Evolutionary conservation across 345 rosid species (phyloP).

Genomic region (Erysimum cheiranthoides): DNA sequence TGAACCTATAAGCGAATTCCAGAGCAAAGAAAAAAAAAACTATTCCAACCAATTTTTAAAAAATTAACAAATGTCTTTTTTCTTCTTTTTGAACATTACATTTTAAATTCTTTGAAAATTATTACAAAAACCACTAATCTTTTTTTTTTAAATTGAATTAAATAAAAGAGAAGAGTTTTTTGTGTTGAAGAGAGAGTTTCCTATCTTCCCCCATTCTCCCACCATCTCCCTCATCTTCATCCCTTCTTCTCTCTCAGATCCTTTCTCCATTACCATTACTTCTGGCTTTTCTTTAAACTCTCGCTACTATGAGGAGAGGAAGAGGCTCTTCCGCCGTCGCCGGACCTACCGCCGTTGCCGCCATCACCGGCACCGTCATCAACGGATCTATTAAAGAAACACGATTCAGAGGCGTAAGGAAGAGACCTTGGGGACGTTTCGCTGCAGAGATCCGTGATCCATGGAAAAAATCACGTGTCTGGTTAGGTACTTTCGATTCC

Average conservation of each 20-base stretch:
- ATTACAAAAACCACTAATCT: neutral
- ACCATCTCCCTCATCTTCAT: slow-evolving; percentile 18
- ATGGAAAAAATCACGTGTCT: slow-evolving; percentile 77
- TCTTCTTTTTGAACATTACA: too few relatives aligned
- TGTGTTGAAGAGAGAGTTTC: slow-evolving; percentile 30
- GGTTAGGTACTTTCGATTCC: slow-evolving; percentile 93
- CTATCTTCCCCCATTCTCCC: slow-evolving; percentile 8
- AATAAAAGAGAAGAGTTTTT: neutral
- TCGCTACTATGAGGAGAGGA: slow-evolving; percentile 34
- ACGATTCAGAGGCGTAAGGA: slow-evolving; percentile 82
- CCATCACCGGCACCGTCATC: slow-evolving; percentile 15
- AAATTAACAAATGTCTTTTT: neutral
- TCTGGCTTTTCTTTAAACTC: slow-evolving; percentile 13
- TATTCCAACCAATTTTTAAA: slow-evolving; percentile 14
- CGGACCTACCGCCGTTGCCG: slow-evolving; percentile 7
- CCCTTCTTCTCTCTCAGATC: neutral
- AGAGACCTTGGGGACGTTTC: slow-evolving; percentile 88
- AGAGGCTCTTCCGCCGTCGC: slow-evolving; percentile 37
- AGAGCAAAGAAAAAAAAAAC: neutral
- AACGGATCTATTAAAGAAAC: slow-evolving; percentile 47
- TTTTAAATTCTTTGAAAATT: too few relatives aligned
- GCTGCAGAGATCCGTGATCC: slow-evolving; percentile 98
- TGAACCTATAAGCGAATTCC: slow-evolving; percentile 12
- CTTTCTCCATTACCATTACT: slow-evolving; percentile 16
- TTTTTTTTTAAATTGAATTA: neutral